These are phyloP conservation scores for Backusella australiensis DNA, from an alignment of 192 early-diverging fungal genomes.

Conservation along the genomic window DNA sequence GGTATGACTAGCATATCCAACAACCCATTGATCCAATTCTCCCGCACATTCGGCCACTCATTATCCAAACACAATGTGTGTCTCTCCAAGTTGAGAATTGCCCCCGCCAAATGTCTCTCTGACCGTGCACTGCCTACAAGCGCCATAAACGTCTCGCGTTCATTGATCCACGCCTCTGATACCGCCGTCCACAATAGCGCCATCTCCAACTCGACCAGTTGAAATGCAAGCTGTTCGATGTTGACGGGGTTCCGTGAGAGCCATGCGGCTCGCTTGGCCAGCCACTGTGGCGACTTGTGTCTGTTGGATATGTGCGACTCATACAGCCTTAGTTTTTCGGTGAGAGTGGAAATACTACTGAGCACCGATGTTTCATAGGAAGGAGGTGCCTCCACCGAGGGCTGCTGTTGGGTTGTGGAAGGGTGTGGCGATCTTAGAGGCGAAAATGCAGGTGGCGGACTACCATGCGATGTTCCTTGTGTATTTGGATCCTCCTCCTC, in stretches of 20 bases:
- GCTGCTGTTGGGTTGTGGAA: not conserved
- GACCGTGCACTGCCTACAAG: constrained; percentile 30
- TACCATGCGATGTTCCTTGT: not conserved
- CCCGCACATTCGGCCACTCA: constrained; percentile 19
- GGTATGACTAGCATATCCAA: constrained; percentile 31
- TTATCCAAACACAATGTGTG: constrained; percentile 33
- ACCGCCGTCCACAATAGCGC: constrained; percentile 35
- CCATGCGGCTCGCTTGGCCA: constrained; percentile 26
- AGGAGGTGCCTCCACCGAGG: constrained; percentile 20
- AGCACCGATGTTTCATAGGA: constrained; percentile 35
- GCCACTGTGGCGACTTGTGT: constrained; percentile 36
- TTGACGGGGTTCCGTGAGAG: constrained; percentile 14
- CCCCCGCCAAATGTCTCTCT: constrained; percentile 36
- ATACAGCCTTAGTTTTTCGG: constrained; percentile 18
- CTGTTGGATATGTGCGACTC: constrained; percentile 32
- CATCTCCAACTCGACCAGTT: constrained; percentile 37
- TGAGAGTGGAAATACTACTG: constrained; percentile 20
- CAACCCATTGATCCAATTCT: constrained; percentile 30
- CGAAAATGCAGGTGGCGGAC: constrained; percentile 15
- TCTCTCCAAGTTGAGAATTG: constrained; percentile 32
- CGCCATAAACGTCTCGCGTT: constrained; percentile 35
- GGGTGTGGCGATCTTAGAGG: not conserved
- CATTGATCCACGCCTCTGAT: constrained; percentile 33
- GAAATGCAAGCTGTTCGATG: constrained; percentile 36
- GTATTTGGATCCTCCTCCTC: not conserved